Evolutionary conservation across 2,329 filamentous ascomycete genomes (phyloP).

Genomic region (Cryphonectria parasitica): DNA sequence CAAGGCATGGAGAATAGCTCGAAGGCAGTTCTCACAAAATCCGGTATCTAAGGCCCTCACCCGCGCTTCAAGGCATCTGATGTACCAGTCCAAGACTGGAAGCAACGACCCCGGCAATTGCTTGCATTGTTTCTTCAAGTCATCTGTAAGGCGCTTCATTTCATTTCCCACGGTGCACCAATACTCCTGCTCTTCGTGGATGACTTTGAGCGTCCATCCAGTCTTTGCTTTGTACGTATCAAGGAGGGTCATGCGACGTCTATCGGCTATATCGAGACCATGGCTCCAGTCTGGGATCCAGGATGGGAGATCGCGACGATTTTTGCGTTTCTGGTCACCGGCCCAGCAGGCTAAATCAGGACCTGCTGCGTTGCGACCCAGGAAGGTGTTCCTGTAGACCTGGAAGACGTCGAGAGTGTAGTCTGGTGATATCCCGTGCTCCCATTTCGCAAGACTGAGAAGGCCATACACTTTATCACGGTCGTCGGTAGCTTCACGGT

Average conservation of each 20-base stretch:
- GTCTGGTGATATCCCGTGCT: background rate
- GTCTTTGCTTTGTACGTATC: background rate
- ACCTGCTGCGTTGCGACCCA: background rate
- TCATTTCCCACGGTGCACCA: background rate
- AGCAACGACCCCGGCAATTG: background rate
- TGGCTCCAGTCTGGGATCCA: conserved; percentile 24
- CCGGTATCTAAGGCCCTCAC: background rate
- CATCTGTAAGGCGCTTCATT: background rate
- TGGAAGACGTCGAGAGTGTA: conserved; percentile 6
- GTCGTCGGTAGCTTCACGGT: conserved; percentile 19
- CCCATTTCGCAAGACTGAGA: conserved; percentile 14
- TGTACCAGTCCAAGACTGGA: background rate
- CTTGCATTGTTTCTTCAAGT: background rate
- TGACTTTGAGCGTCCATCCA: background rate
- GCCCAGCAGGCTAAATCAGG: conserved; percentile 8
- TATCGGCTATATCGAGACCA: conserved; percentile 10
- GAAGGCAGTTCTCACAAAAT: background rate
- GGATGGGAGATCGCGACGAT: conserved; percentile 10
- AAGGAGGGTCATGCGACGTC: conserved; percentile 3
- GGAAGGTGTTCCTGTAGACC: background rate
- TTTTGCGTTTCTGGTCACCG: conserved; percentile 22
- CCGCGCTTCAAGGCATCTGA: background rate
- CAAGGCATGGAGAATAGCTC: background rate
- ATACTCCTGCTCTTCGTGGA: background rate
- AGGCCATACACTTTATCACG: conserved; percentile 23